Evolutionary conservation across 139 green algal genomes (phyloP).

Genomic region (Chlamydomonas eustigma): DNA sequence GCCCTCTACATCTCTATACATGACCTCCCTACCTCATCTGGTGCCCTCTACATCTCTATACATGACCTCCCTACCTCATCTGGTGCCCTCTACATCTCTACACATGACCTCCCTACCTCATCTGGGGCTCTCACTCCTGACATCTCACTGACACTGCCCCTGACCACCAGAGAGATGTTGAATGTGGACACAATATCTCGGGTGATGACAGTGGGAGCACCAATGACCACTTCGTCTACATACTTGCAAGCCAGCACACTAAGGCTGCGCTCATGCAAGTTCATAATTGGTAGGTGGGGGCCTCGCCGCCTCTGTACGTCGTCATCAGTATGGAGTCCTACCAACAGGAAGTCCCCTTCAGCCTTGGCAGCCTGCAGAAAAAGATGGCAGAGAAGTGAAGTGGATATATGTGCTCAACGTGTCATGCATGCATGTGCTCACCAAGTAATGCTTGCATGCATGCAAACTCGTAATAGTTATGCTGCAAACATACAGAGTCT

Average conservation of each 20-base stretch:
- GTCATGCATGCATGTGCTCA: too few species aligned
- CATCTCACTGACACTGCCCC: constrained; percentile 72
- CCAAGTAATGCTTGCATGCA: too few species aligned
- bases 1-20: too few species aligned
- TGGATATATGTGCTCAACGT: too few species aligned
- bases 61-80: too few species aligned
- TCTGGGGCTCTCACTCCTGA: not conserved
- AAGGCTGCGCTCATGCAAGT: constrained; percentile 92
- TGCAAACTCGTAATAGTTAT: too few species aligned
- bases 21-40: too few species aligned
- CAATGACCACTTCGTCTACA: constrained; percentile 89
- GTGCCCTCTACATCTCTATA: too few species aligned
- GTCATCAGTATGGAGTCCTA: constrained; percentile 94
- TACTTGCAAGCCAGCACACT: constrained; percentile 93
- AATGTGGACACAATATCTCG: constrained; percentile 93
- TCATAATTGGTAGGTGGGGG: constrained; percentile 95
- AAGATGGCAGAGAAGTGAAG: not conserved
- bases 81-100: too few species aligned
- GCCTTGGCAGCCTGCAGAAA: constrained; percentile 51
- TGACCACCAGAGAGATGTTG: constrained; percentile 90
- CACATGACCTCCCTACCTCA: constrained; percentile 11
- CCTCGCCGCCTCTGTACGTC: constrained; percentile 73
- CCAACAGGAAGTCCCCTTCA: constrained; percentile 92
- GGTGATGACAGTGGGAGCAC: constrained; percentile 52
- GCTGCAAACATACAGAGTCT: too few species aligned